Conservation (phyloP, 2,329 filamentous ascomycete genomes). For the Tolypocladium sp. region DNA sequence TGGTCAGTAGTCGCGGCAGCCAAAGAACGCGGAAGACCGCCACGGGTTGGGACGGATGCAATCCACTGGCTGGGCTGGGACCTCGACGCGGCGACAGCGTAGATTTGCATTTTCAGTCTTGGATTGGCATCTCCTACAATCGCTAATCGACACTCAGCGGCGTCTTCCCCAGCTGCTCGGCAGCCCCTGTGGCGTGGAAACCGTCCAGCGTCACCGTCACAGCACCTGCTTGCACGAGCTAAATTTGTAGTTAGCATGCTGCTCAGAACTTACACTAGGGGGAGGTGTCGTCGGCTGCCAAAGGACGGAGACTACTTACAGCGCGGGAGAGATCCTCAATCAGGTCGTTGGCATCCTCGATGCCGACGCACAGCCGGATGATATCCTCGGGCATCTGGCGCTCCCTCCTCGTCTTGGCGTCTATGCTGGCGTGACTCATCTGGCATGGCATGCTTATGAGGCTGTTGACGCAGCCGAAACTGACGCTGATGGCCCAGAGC, state of each 20-base stretch:
- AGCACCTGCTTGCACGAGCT: conserved; percentile 90
- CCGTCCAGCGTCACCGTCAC: conserved; percentile 79
- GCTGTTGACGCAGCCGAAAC: conserved; percentile 96
- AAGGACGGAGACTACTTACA: conserved; percentile 46
- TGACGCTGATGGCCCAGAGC: conserved; percentile 92
- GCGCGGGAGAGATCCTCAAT: conserved; percentile 88
- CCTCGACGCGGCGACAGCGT: not conserved
- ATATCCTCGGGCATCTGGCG: conserved; percentile 94
- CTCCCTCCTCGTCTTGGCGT: conserved; percentile 83
- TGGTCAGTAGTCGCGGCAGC: not conserved
- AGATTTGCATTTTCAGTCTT: no score
- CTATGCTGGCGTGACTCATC: conserved; percentile 98
- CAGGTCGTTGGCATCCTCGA: conserved; percentile 85
- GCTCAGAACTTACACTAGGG: not conserved
- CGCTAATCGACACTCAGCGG: conserved; percentile 12
- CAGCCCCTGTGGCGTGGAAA: conserved; percentile 53
- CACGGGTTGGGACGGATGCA: not conserved
- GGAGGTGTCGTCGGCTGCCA: not conserved
- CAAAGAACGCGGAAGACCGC: not conserved
- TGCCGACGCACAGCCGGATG: conserved; percentile 90
- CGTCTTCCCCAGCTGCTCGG: conserved; percentile 21
- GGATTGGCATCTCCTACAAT: not conserved
- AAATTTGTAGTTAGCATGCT: not conserved
- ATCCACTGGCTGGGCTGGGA: not conserved
- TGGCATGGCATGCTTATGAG: conserved; percentile 99